These are phyloP conservation scores for Ramaria sp. DNA, from an alignment of 768 basidiomycete genomes.

Conservation along the genomic window DNA sequence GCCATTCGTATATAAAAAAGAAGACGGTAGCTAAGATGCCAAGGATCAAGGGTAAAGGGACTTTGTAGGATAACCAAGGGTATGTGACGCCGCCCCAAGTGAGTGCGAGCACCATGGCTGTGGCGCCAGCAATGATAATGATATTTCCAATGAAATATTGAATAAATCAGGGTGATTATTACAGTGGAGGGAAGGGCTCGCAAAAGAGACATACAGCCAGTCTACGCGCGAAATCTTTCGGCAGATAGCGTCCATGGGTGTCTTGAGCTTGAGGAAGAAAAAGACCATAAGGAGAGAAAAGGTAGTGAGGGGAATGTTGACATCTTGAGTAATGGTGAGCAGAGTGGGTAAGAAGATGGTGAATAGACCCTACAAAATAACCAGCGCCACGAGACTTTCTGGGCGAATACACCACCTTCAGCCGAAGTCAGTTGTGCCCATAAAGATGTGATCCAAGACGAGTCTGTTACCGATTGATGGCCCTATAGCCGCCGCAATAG, in stretches of 20 bases:
- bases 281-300: slow-evolving; percentile 20
- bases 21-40: not conserved
- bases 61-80: not conserved
- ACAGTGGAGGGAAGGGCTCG: no score
- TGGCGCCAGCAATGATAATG: slow-evolving; percentile 25
- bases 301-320: slow-evolving; percentile 30
- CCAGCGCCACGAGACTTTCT: slow-evolving; percentile 23
- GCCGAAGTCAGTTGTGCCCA: not conserved
- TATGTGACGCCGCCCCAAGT: slow-evolving; percentile 5
- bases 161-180: slow-evolving; percentile 9
- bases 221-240: slow-evolving; percentile 29
- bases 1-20: slow-evolving; percentile 7
- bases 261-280: slow-evolving; percentile 23
- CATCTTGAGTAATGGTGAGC: slow-evolving; percentile 17
- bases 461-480: slow-evolving; percentile 7
- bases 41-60: slow-evolving; percentile 4
- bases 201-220: slow-evolving; percentile 33
- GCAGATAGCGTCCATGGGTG: slow-evolving; percentile 21
- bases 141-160: slow-evolving; percentile 26
- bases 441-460: not conserved
- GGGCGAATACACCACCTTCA: slow-evolving; percentile 15
- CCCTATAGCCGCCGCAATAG: slow-evolving; percentile 4
- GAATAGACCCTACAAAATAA: slow-evolving; percentile 19
- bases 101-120: not conserved
- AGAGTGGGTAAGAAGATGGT: slow-evolving; percentile 7